Evolutionary conservation across 2,329 filamentous ascomycete species (phyloP), one percentile per base, ranked within the genome.

Genomic region (Neocatenulostroma microsporum): DNA sequence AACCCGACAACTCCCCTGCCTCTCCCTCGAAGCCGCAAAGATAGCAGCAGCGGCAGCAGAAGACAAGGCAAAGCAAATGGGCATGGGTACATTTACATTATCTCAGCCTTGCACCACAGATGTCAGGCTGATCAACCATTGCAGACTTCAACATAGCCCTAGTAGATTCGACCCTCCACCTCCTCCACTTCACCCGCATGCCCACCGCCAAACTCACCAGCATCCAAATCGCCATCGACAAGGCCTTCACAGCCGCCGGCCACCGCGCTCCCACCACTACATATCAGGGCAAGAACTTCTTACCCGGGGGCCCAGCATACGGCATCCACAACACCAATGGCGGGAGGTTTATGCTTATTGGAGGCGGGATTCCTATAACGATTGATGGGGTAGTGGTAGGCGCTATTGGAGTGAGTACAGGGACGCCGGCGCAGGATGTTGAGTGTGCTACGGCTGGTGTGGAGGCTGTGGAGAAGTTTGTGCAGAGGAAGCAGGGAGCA

Each of bases 141-240:
- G 52, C 21, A 70, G 69, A 68, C 41, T 58, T 61, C 52, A 71
- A 71, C 58, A 70, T 71, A 40, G 68, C 68, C 39, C 54, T 71
- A 38, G 61, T 69, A 38, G 68, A 70, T 49, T 47, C 56, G 20
- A 58, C 62, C 20, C 60, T 62, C 24, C 64, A 69, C 39, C 62
- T 71, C 27, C 55, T 70, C 21, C 61, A 63, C 45, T 71, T 71
- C 51, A 54, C 53, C 13, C 64, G 68, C 47, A 69, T 69, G 64
- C 65, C 67, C 45, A 60, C 56, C 40, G 66, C 67, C 14, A 70
- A 70, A 44, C 47, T 69, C 11, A 70, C 67, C n/a, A 64, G 72
- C 4, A 72, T 79, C 45, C 73, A 74, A 55, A 71, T 81, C 52
- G 71, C 76, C 1, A 80, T 83, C 11, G 76, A 80, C 32, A 73